Evolutionary conservation across 345 rosid species (phyloP), one percentile per base, ranked within the genome.

Genomic region (Bretschneidera sinensis): DNA sequence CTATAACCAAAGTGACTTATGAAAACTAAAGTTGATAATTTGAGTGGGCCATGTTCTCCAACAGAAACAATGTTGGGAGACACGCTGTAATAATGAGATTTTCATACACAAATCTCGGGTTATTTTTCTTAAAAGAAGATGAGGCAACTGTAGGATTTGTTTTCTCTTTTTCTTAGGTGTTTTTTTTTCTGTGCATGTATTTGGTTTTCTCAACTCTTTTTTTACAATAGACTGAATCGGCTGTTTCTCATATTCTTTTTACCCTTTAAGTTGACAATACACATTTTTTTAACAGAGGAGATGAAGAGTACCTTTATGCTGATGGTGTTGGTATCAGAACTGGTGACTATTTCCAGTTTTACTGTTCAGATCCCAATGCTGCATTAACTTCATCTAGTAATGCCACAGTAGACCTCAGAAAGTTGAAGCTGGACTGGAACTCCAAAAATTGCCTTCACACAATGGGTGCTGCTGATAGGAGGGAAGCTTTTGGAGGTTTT

Each of bases 341-440:
- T 7, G 88, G 86, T 0, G 97, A 92, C 76, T 64, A 19, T 55
- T 92, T 89, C 78, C 86, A 76, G 63, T 76, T 89, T 67, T 87
- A 81, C 76, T 24, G 48, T 55, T 56, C 89, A 21, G 81, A 85
- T 73, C 69, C 69, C 8, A 24, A 47, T 2, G 21, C 65, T 28
- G 98, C 86, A 2, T 57, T 68, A 18, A 17, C 74, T 48, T 76
- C 95, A 17, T 68, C 78, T 24, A 61, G 39, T 5, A 57, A 61
- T 21, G 78, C 80, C 9, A 57, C 83, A 13, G 43, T 50, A 16
- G 53, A 69, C 43, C 65, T 92, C 49, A 71, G 62, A 67, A 73
- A 72, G 33, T 76, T 70, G 68, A 85, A 75, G 58, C 77, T 50
- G 57, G 78, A 62, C 13, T 66, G 65, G 64, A 64, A 18, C 52